Evolutionary conservation across 2,329 filamentous ascomycete species (phyloP), one percentile per base, ranked within the genome.

Genomic region (Shiraia bambusicola): DNA sequence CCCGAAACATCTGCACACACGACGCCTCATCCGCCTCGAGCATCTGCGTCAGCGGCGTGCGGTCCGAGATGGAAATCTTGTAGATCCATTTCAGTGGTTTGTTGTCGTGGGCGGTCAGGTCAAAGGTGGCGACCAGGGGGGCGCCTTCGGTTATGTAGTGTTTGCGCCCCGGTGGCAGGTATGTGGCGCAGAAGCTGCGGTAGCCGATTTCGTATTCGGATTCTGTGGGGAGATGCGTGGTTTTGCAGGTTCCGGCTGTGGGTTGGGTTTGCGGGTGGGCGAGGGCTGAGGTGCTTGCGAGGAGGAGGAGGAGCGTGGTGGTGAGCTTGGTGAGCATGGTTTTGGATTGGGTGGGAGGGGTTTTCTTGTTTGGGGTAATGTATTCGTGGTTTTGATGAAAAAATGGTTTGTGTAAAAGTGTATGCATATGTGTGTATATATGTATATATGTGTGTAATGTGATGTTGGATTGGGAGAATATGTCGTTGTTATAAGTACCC

Each of bases 31-130:
- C 19, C 4, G 8, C 19, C 19, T 22, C 19, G 19, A 22, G 19
- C 19, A 8, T 22, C 19, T 5, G 19, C 19, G 19, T 22, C 4
- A 8, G 4, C 4, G n/a, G n/a, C 8, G 32, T 22, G n/a, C 30
- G 22, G 17, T 27, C 28, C 3, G 42, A 27, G 30, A 34, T 19
- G 12, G 19, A 6, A 1, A 47, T 28, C 30, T 31, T 28, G 28
- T 29, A 47, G 6, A 47, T 22, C 40, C 43, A 47, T 4, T 33
- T 16, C 8, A 43, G 38, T 26, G 40, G 43, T 6, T 36, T 39
- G 3, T 11, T 3, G 35, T 42, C 34, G 13, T 28, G 28, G 15
- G 34, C 34, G 12, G n/a, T 33, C 1, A 45, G 11, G 13, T 16
- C 25, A 28, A 34, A 19, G 11, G 42, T 45, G 15, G 28, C 15